Evolutionary conservation across 2,329 filamentous ascomycete species (phyloP).

Genomic region (Emergomyces africanus): DNA sequence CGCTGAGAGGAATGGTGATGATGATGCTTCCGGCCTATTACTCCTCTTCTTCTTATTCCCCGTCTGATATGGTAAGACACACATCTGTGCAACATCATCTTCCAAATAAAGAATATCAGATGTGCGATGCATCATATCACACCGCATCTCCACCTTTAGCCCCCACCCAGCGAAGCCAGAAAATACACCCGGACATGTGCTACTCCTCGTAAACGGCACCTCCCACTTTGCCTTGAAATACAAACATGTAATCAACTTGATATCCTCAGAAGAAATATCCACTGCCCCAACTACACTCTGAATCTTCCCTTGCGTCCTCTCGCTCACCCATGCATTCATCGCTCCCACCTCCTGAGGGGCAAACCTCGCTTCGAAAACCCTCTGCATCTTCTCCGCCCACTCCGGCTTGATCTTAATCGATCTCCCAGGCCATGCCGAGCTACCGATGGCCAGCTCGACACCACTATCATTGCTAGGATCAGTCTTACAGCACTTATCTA

Average conservation of each 20-base stretch:
- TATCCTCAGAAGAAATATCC: neutral
- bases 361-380: neutral
- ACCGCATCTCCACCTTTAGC: neutral
- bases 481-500: slow-evolving; percentile 4
- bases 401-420: neutral
- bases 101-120: slow-evolving; percentile 2
- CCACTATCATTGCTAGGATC: neutral
- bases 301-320: slow-evolving; percentile 2
- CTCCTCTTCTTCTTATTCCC: neutral
- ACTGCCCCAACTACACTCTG: neutral
- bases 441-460: slow-evolving; percentile 1
- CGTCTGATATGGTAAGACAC: slow-evolving; percentile 3
- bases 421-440: slow-evolving; percentile 2
- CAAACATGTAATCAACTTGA: slow-evolving; percentile 3
- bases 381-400: slow-evolving; percentile 1
- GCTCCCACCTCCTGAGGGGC: neutral
- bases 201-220: neutral
- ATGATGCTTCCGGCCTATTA: neutral
- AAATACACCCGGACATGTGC: neutral
- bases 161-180: neutral
- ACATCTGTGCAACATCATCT: slow-evolving; percentile 4
- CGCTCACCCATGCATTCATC: slow-evolving; percentile 3
- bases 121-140: slow-evolving; percentile 1
- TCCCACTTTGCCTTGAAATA: slow-evolving; percentile 6
- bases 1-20: neutral